Percentiles rank a stretch among this genome's conserved stretches.
These are phyloP conservation scores for Ensete ventricosum DNA, from an alignment of 176 grass and related monocot species.

Conservation along the genomic window DNA sequence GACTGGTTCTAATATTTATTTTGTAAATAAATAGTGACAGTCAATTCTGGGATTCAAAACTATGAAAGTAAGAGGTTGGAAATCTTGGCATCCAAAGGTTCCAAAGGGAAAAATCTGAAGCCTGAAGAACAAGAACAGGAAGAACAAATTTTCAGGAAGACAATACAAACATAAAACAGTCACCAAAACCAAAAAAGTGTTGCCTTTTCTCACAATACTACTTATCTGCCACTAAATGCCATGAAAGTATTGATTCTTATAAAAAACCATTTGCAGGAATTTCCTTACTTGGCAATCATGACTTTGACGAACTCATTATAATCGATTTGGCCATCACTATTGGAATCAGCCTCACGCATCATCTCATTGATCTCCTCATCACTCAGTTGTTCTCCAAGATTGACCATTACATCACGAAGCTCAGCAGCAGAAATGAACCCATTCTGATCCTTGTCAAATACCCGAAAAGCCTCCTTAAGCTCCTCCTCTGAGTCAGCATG, in stretches of 20 bases:
- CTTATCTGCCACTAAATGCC: background rate
- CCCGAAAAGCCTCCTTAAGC: background rate
- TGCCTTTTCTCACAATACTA: background rate
- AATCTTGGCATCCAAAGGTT: too few relatives aligned
- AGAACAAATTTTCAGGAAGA: too few relatives aligned
- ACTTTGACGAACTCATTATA: constrained; percentile 1
- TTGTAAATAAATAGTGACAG: too few relatives aligned
- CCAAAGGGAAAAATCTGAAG: too few relatives aligned
- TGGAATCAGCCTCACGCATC: too few relatives aligned
- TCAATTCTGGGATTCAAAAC: too few relatives aligned
- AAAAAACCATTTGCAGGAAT: background rate
- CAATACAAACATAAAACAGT: background rate
- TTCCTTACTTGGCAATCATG: background rate
- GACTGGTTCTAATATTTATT: too few relatives aligned
- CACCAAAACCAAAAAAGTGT: background rate
- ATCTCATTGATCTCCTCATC: too few relatives aligned
- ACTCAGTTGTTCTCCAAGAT: background rate
- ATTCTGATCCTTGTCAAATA: background rate
- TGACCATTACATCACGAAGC: background rate
- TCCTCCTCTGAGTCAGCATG: background rate
- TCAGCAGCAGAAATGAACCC: background rate
- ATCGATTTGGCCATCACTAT: background rate
- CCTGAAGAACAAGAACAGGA: too few relatives aligned
- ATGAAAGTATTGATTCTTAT: background rate
- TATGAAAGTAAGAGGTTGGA: too few relatives aligned